Conservation (phyloP, 495 filamentous ascomycete species). For the Tricharina praecox region DNA sequence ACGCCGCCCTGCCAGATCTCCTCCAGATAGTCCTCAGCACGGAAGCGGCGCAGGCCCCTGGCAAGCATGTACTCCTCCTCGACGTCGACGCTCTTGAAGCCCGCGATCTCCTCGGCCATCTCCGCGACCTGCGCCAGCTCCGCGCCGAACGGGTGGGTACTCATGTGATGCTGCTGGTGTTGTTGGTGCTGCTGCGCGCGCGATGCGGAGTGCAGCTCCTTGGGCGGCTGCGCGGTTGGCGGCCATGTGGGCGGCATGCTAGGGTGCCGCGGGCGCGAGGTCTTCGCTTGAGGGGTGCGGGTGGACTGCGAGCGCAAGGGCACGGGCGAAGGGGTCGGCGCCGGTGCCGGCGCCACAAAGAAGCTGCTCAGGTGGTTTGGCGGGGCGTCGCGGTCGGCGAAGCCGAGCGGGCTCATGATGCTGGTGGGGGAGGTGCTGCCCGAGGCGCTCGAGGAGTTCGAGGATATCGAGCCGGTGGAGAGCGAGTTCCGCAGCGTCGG, state of each 20-base stretch:
- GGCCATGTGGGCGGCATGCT: not conserved
- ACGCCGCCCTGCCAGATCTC: constrained; percentile 50
- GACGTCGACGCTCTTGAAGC: constrained; percentile 41
- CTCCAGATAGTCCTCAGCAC: constrained; percentile 62
- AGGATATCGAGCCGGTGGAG: constrained; percentile 44
- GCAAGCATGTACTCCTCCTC: constrained; percentile 50
- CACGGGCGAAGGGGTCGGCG: too few species aligned
- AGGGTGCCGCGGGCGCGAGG: not conserved
- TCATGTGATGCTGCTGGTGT: not conserved
- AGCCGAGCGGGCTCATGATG: constrained; percentile 10
- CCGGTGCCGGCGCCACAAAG: constrained; percentile 27
- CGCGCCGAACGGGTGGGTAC: constrained; percentile 46
- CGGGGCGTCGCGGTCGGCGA: constrained; percentile 23
- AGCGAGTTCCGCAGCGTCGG: constrained; percentile 49
- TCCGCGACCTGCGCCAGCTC: constrained; percentile 61
- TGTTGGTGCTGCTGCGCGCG: too few species aligned
- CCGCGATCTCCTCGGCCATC: constrained; percentile 56
- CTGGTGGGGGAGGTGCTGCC: constrained; percentile 38
- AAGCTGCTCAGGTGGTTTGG: constrained; percentile 48
- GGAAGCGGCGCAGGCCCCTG: constrained; percentile 56
- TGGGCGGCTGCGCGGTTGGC: not conserved
- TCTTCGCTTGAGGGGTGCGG: too few species aligned
- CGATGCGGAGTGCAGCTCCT: not conserved
- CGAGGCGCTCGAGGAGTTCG: constrained; percentile 53
- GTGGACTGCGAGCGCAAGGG: too few species aligned